Conservation (phyloP, 2,329 filamentous ascomycete species). For the Stemphylium vesicarium region DNA sequence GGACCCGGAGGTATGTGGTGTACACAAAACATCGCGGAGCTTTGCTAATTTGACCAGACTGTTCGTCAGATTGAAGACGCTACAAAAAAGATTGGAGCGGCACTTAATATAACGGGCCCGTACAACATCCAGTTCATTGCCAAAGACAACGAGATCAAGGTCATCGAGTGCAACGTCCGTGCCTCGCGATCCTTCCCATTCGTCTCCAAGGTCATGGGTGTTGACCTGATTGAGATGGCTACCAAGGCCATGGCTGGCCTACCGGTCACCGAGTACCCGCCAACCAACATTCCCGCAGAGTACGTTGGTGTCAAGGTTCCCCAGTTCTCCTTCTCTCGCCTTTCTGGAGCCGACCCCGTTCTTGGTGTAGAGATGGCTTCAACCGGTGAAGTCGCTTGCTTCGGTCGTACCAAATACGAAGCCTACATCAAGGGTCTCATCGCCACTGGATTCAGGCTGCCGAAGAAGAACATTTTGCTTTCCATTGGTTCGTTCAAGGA, state of each 20-base stretch:
- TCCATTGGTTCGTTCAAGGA: conserved; percentile 98
- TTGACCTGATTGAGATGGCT: conserved; percentile 97
- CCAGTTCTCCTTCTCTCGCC: conserved; percentile 97
- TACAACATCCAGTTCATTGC: conserved; percentile 99
- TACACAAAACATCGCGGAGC: too few species aligned
- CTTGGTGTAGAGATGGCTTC: conserved; percentile 99
- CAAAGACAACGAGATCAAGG: conserved; percentile 99
- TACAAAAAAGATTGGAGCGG: conserved; percentile 91
- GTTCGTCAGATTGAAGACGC: conserved; percentile 92
- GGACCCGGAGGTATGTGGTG: conserved; percentile 71
- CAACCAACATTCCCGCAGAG: conserved; percentile 74
- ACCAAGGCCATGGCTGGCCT: conserved; percentile 94
- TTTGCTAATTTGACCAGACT: too few species aligned
- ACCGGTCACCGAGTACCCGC: conserved; percentile 82
- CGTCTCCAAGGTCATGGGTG: conserved; percentile 97
- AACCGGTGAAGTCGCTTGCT: conserved; percentile 96
- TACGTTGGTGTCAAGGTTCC: conserved; percentile 98
- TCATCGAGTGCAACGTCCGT: conserved; percentile 98
- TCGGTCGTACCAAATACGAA: conserved; percentile 94
- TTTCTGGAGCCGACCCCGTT: conserved; percentile 94
- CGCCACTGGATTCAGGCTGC: conserved; percentile 94
- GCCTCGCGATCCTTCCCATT: conserved; percentile 97
- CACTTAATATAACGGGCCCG: conserved; percentile 93
- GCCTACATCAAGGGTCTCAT: conserved; percentile 96
- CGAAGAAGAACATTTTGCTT: conserved; percentile 91